Evolutionary conservation across 2,329 filamentous ascomycete species (phyloP), one percentile per base, ranked within the genome.

Genomic region (Colletotrichum tabaci): DNA sequence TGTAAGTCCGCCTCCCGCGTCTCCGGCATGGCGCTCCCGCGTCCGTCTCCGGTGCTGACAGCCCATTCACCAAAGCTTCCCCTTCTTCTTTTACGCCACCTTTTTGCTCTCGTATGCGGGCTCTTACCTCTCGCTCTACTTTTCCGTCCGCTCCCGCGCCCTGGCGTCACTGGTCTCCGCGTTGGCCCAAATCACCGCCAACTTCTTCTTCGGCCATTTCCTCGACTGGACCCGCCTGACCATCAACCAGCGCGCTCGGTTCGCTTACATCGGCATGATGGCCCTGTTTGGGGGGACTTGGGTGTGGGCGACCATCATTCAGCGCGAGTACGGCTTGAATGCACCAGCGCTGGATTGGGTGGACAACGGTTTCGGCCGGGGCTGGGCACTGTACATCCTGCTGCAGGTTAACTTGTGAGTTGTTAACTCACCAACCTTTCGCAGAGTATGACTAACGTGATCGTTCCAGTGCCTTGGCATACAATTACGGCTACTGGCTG

Each of bases 251-350:
- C 67, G 75, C 8, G 73, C 74, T 23, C 70, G 64, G 8, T 49
- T 46, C 38, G 74, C 71, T n/a, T 77, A 76, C 56, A 38, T 76
- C 42, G 71, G 75, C 15, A 72, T 70, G 21, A 67, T 68, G 61
- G 74, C 74, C n/a, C 8, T 73, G 2, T 76, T 77, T 63, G 74
- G 73, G 3, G 61, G 63, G 4, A 61, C 74, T 13, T 77, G 75
- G 76, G 70, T 75, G 10, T 77, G 74, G 76, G 75, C 74, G n/a
- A 55, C 74, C 21, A 68, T 75, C n/a, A 71, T 77, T 10, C 73
- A 76, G 65, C 66, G 72, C 23, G 71, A 71, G 47, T 74, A 74
- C 21, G 61, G 72, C 15, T 44, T 66, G n/a, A 52, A 65, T 16
- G 61, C 63, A 4, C 71, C 67, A 0, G 72, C 68, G 1, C 66